phyloP scores from a whole-genome alignment of 495 filamentous ascomycete species.

The Aspergillus kassunensis region DNA sequence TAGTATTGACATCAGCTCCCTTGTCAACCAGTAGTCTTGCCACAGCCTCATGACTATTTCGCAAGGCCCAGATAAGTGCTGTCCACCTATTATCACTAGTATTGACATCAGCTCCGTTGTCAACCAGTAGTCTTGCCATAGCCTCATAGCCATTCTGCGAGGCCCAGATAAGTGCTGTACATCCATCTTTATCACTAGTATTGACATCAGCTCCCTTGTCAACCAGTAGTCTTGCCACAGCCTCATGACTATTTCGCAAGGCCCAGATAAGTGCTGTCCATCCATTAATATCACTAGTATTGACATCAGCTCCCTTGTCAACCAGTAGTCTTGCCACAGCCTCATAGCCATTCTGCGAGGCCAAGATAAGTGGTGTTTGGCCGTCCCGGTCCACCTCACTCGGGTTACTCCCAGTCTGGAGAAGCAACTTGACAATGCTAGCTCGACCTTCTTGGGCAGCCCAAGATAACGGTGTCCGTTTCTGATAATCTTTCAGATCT shows the following conservation, averaged over 20 bases:
- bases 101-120: not conserved
- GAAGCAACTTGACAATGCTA: constrained; percentile 15
- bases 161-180: not conserved
- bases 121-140: not conserved
- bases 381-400: not conserved
- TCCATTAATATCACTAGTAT: not conserved
- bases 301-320: not conserved
- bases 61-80: not conserved
- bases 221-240: not conserved
- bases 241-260: not conserved
- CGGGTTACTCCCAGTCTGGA: constrained; percentile 4
- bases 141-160: not conserved
- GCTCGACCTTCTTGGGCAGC: constrained; percentile 15
- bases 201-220: not conserved
- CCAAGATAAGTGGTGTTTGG: constrained; percentile 7
- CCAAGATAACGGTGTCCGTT: constrained; percentile 23
- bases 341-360: not conserved
- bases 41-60: not conserved
- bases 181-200: not conserved
- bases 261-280: not conserved
- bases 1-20: not conserved
- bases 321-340: not conserved
- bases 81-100: not conserved
- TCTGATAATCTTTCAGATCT: constrained; percentile 3
- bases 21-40: not conserved